Conservation (phyloP, 106 monocot species). For the Iris macrosiphon region DNA sequence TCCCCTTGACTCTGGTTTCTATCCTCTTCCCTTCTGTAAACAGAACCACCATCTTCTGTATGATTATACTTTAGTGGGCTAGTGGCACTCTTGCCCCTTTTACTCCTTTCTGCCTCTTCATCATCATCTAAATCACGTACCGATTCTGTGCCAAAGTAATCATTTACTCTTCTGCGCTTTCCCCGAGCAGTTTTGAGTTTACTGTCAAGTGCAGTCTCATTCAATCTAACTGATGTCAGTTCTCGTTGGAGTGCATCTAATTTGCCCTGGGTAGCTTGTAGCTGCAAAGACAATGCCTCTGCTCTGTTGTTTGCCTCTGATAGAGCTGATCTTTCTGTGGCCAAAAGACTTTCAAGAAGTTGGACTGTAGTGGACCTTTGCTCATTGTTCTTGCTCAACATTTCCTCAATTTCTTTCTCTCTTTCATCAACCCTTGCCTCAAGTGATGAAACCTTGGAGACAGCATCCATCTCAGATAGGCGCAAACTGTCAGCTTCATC, state of each 20-base stretch:
- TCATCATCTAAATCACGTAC: conserved; percentile 81
- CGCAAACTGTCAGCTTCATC: conserved; percentile 36
- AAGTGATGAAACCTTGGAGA: conserved; percentile 43
- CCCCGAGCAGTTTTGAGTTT: conserved; percentile 48
- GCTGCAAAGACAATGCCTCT: conserved; percentile 67
- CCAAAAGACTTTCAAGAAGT: conserved; percentile 72
- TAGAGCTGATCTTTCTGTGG: conserved; percentile 54
- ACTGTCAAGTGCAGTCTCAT: conserved; percentile 67
- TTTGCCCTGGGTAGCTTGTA: conserved; percentile 79
- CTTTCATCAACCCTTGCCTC: conserved; percentile 67
- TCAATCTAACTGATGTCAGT: conserved; percentile 47
- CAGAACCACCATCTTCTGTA: conserved; percentile 69
- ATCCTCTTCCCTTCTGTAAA: conserved; percentile 34
- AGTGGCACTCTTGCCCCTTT: conserved; percentile 57
- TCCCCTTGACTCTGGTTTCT: conserved; percentile 14
- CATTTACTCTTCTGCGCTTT: conserved; percentile 54
- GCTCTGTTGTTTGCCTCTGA: conserved; percentile 79
- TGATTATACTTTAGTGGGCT: conserved; percentile 44
- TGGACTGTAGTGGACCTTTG: conserved; percentile 84
- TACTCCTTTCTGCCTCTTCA: conserved; percentile 23
- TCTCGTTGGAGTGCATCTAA: conserved; percentile 75
- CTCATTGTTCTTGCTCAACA: conserved; percentile 68
- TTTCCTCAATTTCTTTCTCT: conserved; percentile 73
- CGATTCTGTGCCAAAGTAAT: conserved; percentile 46
- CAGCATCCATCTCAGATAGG: conserved; percentile 46